Percentiles rank a stretch among this genome's conserved stretches.
Conservation (phyloP, 2,329 filamentous ascomycete genomes). For the Sodiomyces alkalinus region DNA sequence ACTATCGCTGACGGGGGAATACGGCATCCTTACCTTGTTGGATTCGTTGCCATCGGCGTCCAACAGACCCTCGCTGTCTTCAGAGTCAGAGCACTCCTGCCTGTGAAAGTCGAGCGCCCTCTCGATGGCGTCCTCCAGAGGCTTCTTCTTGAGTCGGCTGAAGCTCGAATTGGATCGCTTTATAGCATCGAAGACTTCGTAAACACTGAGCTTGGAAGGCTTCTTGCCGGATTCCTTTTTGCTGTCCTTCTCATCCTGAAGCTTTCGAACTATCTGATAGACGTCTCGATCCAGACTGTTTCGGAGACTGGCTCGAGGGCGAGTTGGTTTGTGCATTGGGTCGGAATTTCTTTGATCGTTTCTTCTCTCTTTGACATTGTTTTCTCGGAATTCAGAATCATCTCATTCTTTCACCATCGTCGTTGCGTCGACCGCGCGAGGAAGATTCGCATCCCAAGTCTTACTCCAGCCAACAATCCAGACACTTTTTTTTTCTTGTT, state of each 20-base stretch:
- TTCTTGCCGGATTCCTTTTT: constrained; percentile 16
- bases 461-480: too few relatives aligned
- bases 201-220: constrained; percentile 37
- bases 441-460: too few relatives aligned
- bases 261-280: constrained; percentile 64
- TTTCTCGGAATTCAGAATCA: too few relatives aligned
- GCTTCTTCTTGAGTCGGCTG: constrained; percentile 65
- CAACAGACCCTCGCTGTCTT: constrained; percentile 35
- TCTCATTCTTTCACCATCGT: too few relatives aligned
- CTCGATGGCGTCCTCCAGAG: constrained; percentile 75
- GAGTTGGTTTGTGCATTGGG: not conserved
- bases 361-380: too few relatives aligned
- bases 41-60: constrained; percentile 14
- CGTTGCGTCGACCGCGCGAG: too few relatives aligned
- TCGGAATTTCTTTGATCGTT: too few relatives aligned
- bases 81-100: constrained; percentile 42
- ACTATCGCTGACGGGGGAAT: not conserved
- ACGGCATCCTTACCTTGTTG: constrained; percentile 8
- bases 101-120: constrained; percentile 61
- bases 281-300: constrained; percentile 54
- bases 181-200: constrained; percentile 48
- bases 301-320: constrained; percentile 23
- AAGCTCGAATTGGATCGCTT: constrained; percentile 77
- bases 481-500: too few relatives aligned
- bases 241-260: constrained; percentile 50